A percentile compares a stretch with the other conserved stretches of the same genome.
Evolutionary conservation across 495 filamentous ascomycete genomes (phyloP).

Genomic region (Xylaria palmicola): DNA sequence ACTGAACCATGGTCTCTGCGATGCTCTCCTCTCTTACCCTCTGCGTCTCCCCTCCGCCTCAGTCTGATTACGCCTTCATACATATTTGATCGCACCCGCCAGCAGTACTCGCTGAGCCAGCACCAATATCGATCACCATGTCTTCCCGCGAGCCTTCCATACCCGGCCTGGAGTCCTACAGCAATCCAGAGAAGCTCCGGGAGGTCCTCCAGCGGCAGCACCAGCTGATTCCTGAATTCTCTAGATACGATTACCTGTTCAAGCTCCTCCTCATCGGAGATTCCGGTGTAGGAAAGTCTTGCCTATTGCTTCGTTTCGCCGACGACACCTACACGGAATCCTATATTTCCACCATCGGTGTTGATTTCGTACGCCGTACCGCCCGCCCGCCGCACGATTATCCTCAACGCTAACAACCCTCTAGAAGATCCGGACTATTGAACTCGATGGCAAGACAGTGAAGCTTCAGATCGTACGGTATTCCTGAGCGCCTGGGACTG

Average conservation of each 20-base stretch:
- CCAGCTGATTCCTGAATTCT: constrained; percentile 10
- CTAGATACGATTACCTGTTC: constrained; percentile 99
- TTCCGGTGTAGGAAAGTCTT: constrained; percentile 99
- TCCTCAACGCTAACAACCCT: constrained; percentile 24
- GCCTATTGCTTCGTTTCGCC: constrained; percentile 93
- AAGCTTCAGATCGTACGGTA: constrained; percentile 94
- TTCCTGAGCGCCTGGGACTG: not conserved
- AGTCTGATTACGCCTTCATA: not conserved
- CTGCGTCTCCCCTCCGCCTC: not conserved
- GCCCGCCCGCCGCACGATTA: not conserved
- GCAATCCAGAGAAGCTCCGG: constrained; percentile 20
- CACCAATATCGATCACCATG: constrained; percentile 21
- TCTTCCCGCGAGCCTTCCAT: constrained; percentile 7
- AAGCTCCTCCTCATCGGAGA: constrained; percentile 99
- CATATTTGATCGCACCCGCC: too few species aligned
- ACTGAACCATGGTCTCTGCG: not conserved
- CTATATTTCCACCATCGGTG: constrained; percentile 99
- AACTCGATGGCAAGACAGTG: constrained; percentile 98
- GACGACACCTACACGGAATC: constrained; percentile 99
- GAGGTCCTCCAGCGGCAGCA: constrained; percentile 18
- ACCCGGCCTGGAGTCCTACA: constrained; percentile 17
- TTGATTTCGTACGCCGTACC: constrained; percentile 81
- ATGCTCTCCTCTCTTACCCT: not conserved
- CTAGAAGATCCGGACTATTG: constrained; percentile 99
- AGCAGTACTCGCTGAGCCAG: not conserved